phyloP scores from a whole-genome alignment of 257 asterid genomes.

The Jacaranda copaia region DNA sequence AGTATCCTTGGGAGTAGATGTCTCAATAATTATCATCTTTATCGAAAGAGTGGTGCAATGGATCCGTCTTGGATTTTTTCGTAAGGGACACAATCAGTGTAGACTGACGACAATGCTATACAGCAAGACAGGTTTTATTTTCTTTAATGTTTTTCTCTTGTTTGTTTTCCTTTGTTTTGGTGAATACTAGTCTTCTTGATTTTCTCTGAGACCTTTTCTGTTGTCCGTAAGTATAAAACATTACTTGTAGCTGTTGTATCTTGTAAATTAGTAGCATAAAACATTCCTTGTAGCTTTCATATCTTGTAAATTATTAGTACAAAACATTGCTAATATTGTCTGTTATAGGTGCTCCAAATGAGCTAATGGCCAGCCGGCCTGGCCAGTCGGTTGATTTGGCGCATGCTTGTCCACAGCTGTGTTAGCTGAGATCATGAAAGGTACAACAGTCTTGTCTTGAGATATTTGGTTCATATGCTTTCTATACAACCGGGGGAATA shows the following conservation, averaged over 20 bases:
- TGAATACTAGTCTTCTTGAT: neutral
- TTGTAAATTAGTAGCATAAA: neutral
- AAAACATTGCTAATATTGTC: neutral
- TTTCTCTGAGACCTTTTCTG: neutral
- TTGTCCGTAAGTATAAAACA: neutral
- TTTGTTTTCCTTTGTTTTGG: slow-evolving; percentile 3
- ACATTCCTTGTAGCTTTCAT: no score
- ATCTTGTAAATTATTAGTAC: neutral
- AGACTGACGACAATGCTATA: neutral
- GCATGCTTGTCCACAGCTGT: neutral
- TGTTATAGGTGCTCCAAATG: neutral
- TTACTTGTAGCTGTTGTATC: neutral
- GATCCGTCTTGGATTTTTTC: no score
- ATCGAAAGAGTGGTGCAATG: no score
- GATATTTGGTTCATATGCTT: neutral
- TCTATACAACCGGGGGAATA: neutral
- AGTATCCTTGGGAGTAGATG: no score
- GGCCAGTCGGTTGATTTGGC: neutral
- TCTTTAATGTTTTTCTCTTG: neutral
- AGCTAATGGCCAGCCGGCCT: neutral
- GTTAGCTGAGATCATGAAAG: slow-evolving; percentile 9
- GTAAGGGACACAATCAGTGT: no score
- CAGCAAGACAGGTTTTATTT: neutral
- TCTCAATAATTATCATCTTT: no score
- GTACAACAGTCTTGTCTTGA: neutral